These are phyloP conservation scores for Noccaea bulbosa DNA, from an alignment of 345 rosid genomes.

Conservation along the genomic window DNA sequence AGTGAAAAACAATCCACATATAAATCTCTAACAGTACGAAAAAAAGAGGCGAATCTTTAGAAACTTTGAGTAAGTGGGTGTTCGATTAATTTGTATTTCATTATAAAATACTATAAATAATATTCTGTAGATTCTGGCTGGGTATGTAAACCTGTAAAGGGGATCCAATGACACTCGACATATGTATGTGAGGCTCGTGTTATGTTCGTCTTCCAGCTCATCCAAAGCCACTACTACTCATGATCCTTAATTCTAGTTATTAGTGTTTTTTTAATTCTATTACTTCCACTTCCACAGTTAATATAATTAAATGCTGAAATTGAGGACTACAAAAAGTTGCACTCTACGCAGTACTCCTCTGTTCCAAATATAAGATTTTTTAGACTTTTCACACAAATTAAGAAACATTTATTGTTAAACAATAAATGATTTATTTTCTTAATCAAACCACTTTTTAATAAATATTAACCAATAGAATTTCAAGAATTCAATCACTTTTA, in stretches of 20 bases:
- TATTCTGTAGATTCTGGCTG: conserved; percentile 22
- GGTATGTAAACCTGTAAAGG: conserved; percentile 9
- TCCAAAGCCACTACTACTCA: conserved; percentile 34
- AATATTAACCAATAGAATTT: too few relatives aligned
- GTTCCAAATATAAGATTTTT: too few relatives aligned
- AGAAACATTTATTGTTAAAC: too few relatives aligned
- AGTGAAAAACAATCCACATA: not conserved
- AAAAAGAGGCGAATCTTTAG: not conserved
- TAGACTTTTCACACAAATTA: too few relatives aligned
- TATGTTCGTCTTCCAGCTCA: conserved; percentile 40
- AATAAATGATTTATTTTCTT: too few relatives aligned
- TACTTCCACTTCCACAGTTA: too few relatives aligned
- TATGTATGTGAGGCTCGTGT: conserved; percentile 9
- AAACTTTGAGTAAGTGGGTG: not conserved
- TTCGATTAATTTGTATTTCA: not conserved
- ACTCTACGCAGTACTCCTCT: too few relatives aligned
- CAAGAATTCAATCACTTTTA: too few relatives aligned
- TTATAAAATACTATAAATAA: too few relatives aligned
- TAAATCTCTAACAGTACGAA: not conserved
- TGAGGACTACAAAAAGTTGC: too few relatives aligned
- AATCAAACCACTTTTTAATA: too few relatives aligned
- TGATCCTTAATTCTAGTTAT: conserved; percentile 24
- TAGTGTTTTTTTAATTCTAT: not conserved
- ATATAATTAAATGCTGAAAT: too few relatives aligned
- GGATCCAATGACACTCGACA: conserved; percentile 18